Conservation (phyloP, 2,329 filamentous ascomycete species). For the Cercospora sojina region DNA sequence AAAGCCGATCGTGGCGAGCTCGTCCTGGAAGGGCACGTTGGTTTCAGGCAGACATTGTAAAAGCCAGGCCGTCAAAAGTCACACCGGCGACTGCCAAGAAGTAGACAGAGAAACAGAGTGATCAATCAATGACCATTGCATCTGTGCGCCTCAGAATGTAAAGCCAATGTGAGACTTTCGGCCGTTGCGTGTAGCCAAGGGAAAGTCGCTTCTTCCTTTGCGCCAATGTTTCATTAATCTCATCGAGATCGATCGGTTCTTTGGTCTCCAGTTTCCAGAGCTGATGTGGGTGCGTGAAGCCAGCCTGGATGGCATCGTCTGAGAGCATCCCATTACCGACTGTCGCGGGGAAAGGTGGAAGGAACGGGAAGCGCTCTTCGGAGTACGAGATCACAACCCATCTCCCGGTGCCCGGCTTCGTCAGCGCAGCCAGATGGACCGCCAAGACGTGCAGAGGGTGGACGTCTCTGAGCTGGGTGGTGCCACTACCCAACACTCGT, state of each 20-base stretch:
- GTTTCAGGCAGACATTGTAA: slow-evolving; percentile 31
- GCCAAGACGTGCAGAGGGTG: slow-evolving; percentile 43
- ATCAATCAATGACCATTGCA: slow-evolving; percentile 26
- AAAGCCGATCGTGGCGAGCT: slow-evolving; percentile 44
- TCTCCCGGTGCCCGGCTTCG: slow-evolving; percentile 37
- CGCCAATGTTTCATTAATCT: slow-evolving; percentile 31
- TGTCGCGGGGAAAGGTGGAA: slow-evolving; percentile 26
- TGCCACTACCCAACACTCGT: slow-evolving; percentile 18
- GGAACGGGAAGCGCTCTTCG: slow-evolving; percentile 42
- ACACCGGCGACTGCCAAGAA: background rate
- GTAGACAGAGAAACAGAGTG: background rate
- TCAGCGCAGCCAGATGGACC: slow-evolving; percentile 42
- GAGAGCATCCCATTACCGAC: slow-evolving; percentile 29
- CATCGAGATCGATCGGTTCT: slow-evolving; percentile 30
- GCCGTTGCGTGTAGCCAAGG: slow-evolving; percentile 36
- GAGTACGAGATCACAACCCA: slow-evolving; percentile 46
- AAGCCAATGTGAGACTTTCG: slow-evolving; percentile 41
- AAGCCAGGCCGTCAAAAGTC: background rate
- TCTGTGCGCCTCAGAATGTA: slow-evolving; percentile 43
- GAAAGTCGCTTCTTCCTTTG: slow-evolving; percentile 22
- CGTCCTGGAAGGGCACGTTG: slow-evolving; percentile 39
- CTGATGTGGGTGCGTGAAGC: slow-evolving; percentile 40
- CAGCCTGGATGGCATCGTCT: slow-evolving; percentile 32
- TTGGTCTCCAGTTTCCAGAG: slow-evolving; percentile 42
- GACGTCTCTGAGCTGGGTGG: slow-evolving; percentile 27